Conservation (phyloP, 148 eudicot genomes). For the Vaccinium macrocarpon region DNA sequence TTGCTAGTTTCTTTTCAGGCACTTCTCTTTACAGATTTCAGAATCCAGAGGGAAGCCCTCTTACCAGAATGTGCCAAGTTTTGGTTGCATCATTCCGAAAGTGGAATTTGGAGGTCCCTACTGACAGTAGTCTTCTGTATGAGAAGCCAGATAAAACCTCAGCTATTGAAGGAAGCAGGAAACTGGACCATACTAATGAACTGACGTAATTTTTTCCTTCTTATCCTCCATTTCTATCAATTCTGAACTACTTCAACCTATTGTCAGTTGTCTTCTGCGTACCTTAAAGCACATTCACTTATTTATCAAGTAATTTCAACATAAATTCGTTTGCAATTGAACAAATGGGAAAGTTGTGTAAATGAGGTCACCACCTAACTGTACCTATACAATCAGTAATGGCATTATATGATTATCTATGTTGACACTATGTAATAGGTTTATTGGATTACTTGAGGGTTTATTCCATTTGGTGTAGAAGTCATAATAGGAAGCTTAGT, state of each 20-base stretch:
- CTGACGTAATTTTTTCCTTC: conserved; percentile 30
- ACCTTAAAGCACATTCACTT: conserved; percentile 1
- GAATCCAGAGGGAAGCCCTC: conserved; percentile 46
- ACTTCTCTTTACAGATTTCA: conserved; percentile 49
- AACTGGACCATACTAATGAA: conserved; percentile 42
- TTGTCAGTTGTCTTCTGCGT: not conserved
- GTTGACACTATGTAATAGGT: not conserved
- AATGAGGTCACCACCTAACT: not conserved
- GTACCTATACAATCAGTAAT: not conserved
- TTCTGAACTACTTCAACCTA: not conserved
- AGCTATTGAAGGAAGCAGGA: conserved; percentile 42
- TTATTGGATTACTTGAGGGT: not conserved
- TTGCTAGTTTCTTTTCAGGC: conserved; percentile 45
- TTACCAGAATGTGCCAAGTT: conserved; percentile 51
- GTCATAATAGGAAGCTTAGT: not conserved
- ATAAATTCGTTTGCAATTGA: not conserved
- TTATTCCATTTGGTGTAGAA: not conserved
- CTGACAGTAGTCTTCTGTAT: conserved; percentile 33
- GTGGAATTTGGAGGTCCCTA: conserved; percentile 30
- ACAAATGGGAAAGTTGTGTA: not conserved
- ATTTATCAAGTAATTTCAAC: not conserved
- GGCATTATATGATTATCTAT: not conserved
- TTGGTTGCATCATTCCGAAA: conserved; percentile 41
- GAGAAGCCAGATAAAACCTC: conserved; percentile 39
- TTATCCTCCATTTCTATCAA: not conserved